Evolutionary conservation across 768 basidiomycete genomes (phyloP).

Genomic region (Mycena floridula): DNA sequence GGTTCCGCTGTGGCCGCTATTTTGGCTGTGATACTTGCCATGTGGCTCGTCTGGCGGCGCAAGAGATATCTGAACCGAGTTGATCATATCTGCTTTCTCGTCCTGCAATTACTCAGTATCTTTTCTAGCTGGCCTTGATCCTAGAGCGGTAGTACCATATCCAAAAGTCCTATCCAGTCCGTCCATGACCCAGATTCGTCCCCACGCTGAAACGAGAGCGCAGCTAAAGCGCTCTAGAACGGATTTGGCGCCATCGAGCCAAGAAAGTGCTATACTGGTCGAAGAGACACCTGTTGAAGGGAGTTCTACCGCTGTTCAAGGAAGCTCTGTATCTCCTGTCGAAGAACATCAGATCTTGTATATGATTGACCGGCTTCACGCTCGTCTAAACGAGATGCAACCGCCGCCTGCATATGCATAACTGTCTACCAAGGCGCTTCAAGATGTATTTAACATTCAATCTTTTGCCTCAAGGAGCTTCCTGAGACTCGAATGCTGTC

Average conservation of each 20-base stretch:
- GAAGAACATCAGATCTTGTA: not conserved
- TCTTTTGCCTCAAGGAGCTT: no score
- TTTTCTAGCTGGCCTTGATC: not conserved
- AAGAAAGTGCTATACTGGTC: not conserved
- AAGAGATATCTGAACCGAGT: not conserved
- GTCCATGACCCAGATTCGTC: not conserved
- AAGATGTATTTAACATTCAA: no score
- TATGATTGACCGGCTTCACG: not conserved
- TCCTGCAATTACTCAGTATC: not conserved
- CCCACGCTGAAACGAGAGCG: not conserved
- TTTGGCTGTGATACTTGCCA: not conserved
- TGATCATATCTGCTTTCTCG: not conserved
- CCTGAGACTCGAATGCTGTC: no score
- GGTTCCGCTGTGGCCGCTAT: not conserved
- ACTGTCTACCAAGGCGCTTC: no score
- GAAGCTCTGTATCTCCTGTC: not conserved
- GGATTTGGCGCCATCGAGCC: not conserved
- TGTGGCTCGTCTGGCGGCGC: not conserved
- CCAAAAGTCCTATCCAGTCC: no score
- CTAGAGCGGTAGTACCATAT: not conserved
- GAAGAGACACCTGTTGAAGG: not conserved
- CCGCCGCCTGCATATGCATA: no score
- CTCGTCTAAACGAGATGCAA: not conserved
- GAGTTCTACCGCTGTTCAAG: not conserved
- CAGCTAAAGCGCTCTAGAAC: not conserved